Base-by-base conservation (phyloP, 2,329 filamentous ascomycete species). In the Gnomoniopsis smithogilvyi region DNA sequence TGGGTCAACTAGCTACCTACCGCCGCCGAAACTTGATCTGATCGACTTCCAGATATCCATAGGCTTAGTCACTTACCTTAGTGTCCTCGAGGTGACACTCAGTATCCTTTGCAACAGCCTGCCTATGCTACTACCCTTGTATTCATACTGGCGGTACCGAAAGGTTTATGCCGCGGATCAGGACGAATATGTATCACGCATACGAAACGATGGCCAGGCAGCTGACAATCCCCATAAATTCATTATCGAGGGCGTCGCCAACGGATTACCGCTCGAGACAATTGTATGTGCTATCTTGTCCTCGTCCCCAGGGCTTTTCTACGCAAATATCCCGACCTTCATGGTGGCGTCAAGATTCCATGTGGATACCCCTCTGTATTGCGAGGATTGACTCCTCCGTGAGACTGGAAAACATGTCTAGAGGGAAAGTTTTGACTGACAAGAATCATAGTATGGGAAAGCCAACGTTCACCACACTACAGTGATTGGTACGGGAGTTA, bases 131-230 rank as follows among this genome's bases (percentile, higher is more conserved):
- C 51, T 61, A 15, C 59, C 59, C 6, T 51, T 61, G 6, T 61
- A 58, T 47, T 19, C 55, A 21, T 58, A 58, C 30, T 61, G 59
- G 59, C 57, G 57, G n/a, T 34, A 61, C 19, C 51, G 59, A 10
- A 51, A 38, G 46, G 45, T 51, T n/a, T 56, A 34, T 19, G 51
- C 33, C 12, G 51, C 47, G 10, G 55, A 48, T 11, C 55, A 61
- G 47, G 59, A 61, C 38, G 59, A 61, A 43, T 61, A 61, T 38
- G 55, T 61, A 11, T 61, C 59, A 33, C 49, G 59, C 7, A 34
- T 61, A 15, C 48, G 59, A 17, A 51, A 47, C 15, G 30, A 50
- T 1, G 50, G 45, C 33, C 34, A 21, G 12, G 21, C 8, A 24
- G n/a, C 43, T 15, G 45, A 38, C 21, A 45, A 50, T 14, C 43